Evolutionary conservation across 2,329 filamentous ascomycete species (phyloP), one percentile per base, ranked within the genome.

Genomic region (Cytospora paraplurivora): DNA sequence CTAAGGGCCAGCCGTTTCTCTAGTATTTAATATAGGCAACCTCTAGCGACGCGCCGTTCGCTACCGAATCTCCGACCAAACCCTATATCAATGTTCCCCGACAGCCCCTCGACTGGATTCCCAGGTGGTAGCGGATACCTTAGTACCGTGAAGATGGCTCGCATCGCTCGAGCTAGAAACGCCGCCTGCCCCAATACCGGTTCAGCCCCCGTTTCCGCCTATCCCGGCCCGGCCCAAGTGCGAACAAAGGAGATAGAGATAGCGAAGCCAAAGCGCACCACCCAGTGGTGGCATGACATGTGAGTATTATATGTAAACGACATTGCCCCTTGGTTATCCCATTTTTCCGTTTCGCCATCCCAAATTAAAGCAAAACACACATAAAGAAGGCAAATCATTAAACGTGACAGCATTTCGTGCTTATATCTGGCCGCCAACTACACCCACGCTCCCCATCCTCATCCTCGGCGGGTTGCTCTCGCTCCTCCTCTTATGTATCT

Each of bases 401-500:
- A 19, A 11, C 34, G 15, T 34, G 1, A n/a, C 8, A 32, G 19
- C n/a, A 13, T 33, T 21, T 41, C 19, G 15, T 32, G 19, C 17
- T 61, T 33, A 55, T 15, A 61, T 55, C 5, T 38, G 38, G 15
- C 59, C 51, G 13, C 51, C 59, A 15, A 61, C 35, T 21, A 53
- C 13, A 11, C 44, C 32, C 21, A 32, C 50, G 15, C 38, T 58
- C 47, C 56, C 50, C 52, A 63, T 52, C 7, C 63, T 55, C 52
- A 66, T 56, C 19, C 56, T 51, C 10, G 64, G 57, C 11, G 62
- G 57, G 41, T 56, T 62, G 44, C 64, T 64, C 35, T 50, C 58
- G 7, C 50, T 59, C 13, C 60, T 60, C 47, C 63, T 62, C 51
- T 62, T 59, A 19, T 60, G 55, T 37, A 74, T 76, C 51, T 69